Conservation (phyloP, 495 filamentous ascomycete genomes). For the Penicillium salamii region DNA sequence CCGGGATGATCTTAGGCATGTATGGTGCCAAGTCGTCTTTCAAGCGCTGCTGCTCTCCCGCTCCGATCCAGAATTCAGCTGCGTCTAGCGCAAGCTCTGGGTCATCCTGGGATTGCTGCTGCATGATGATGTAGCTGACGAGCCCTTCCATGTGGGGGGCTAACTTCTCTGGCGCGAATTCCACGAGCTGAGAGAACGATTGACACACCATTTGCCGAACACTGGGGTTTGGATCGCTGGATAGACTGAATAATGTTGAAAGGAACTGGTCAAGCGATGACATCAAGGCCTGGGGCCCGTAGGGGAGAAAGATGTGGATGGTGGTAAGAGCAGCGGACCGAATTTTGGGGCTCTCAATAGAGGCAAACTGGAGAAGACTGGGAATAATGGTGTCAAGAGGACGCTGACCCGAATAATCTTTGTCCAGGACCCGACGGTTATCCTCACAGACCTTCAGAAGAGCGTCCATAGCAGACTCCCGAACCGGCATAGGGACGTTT, state of each 20-base stretch:
- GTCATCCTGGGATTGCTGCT: slow-evolving; percentile 80
- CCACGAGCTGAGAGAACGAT: slow-evolving; percentile 87
- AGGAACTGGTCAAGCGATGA: slow-evolving; percentile 75
- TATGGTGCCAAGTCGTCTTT: slow-evolving; percentile 70
- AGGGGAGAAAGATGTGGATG: slow-evolving; percentile 87
- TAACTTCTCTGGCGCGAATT: slow-evolving; percentile 85
- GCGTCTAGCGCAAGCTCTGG: slow-evolving; percentile 91
- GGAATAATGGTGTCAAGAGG: slow-evolving; percentile 88
- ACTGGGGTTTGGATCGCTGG: slow-evolving; percentile 69
- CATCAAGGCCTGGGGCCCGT: slow-evolving; percentile 73
- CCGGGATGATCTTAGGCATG: slow-evolving; percentile 82
- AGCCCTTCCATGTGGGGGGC: slow-evolving; percentile 83
- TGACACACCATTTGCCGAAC: slow-evolving; percentile 90
- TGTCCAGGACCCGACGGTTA: slow-evolving; percentile 81
- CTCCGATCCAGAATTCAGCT: slow-evolving; percentile 94
- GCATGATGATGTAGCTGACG: slow-evolving; percentile 87
- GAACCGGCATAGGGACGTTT: slow-evolving; percentile 62
- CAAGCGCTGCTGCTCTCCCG: slow-evolving; percentile 81
- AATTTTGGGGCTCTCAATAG: slow-evolving; percentile 68
- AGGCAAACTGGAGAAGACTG: slow-evolving; percentile 83
- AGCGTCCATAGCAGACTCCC: slow-evolving; percentile 92
- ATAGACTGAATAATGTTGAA: slow-evolving; percentile 74
- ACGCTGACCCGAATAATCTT: slow-evolving; percentile 79
- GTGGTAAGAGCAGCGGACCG: slow-evolving; percentile 73
- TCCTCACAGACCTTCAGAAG: slow-evolving; percentile 96